Evolutionary conservation across 2,329 filamentous ascomycete genomes (phyloP).

Genomic region (Hymenoscyphus fructigenus): DNA sequence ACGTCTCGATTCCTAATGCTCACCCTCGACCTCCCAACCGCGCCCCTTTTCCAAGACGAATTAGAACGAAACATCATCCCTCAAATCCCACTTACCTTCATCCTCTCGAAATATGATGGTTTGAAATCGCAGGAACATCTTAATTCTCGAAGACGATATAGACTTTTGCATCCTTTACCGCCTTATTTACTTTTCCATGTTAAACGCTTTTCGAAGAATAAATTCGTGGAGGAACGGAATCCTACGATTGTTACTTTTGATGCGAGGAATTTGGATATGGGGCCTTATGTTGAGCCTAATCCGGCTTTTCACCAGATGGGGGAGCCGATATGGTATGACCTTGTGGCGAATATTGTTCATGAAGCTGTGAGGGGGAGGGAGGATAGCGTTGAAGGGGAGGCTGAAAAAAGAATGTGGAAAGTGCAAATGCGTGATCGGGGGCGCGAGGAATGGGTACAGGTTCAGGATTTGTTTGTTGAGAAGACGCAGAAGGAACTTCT

Average conservation of each 20-base stretch:
- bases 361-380: constrained; percentile 76
- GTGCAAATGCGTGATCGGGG: constrained; percentile 83
- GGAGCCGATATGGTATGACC: constrained; percentile 90
- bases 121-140: constrained; percentile 82
- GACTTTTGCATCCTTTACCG: constrained; percentile 84
- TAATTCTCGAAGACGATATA: constrained; percentile 83
- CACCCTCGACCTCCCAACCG: constrained; percentile 86
- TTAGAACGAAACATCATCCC: constrained; percentile 95
- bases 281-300: constrained; percentile 88
- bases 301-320: constrained; percentile 66
- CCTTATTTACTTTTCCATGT: constrained; percentile 92
- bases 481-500: constrained; percentile 84
- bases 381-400: constrained; percentile 83
- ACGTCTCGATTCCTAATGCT: constrained; percentile 83
- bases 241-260: constrained; percentile 98
- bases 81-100: constrained; percentile 76
- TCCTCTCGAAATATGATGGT: constrained; percentile 93
- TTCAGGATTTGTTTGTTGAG: constrained; percentile 92
- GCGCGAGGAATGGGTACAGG: constrained; percentile 84
- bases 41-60: constrained; percentile 94
- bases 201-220: constrained; percentile 95
- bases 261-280: constrained; percentile 78
- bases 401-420: constrained; percentile 90
- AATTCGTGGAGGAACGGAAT: constrained; percentile 94
- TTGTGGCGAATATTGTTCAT: constrained; percentile 92